Conservation (phyloP, 805 yeast species). For the Blastobotrys americana region DNA sequence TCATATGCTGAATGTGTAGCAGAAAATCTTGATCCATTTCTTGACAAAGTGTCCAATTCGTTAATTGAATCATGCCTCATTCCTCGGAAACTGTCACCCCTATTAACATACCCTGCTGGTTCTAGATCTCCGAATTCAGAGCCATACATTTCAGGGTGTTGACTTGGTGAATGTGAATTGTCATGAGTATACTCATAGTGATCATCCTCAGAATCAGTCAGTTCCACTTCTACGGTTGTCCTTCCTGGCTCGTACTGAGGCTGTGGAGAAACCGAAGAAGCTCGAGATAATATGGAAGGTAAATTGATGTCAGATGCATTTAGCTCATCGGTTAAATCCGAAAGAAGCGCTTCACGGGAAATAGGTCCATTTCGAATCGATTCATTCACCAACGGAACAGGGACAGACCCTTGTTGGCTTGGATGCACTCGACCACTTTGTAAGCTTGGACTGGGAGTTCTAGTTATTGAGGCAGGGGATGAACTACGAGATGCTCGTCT, state of each 20-base stretch:
- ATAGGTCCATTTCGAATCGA: no score
- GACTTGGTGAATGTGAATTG: not conserved
- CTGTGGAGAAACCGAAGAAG: not conserved
- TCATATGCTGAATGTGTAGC: no score
- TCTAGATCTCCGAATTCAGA: no score
- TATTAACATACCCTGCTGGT: no score
- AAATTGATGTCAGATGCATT: constrained; percentile 14
- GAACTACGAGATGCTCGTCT: not conserved
- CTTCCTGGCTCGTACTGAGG: not conserved
- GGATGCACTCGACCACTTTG: not conserved
- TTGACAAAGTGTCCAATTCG: no score
- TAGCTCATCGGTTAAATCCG: constrained; percentile 24
- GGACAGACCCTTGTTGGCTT: not conserved
- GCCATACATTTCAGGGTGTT: not conserved
- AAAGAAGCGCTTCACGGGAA: constrained; percentile 24
- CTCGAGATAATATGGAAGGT: no score
- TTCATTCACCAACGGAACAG: no score
- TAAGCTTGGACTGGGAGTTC: not conserved
- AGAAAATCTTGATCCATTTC: no score
- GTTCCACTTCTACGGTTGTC: not conserved
- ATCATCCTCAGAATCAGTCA: not conserved
- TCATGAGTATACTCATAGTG: not conserved
- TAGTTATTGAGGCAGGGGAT: not conserved
- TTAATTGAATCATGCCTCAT: no score
- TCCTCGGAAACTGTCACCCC: no score